A percentile compares a stretch with the other conserved stretches of the same genome.
Evolutionary conservation across 2,329 filamentous ascomycete genomes (phyloP).

Genomic region (Onygenales sp.): DNA sequence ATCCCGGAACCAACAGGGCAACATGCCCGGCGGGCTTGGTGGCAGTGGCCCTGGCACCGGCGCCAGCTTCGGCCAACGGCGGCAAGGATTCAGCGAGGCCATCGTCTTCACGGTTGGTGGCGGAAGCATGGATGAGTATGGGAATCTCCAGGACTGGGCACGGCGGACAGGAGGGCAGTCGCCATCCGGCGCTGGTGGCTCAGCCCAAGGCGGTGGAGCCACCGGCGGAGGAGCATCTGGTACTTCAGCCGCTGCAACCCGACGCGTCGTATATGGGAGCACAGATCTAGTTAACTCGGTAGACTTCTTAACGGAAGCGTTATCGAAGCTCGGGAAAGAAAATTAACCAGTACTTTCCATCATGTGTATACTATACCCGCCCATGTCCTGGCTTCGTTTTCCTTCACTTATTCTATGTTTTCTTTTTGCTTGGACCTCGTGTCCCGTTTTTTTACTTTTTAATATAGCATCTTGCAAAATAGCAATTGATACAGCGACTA

Average conservation of each 20-base stretch:
- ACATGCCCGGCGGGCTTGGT: constrained; percentile 35
- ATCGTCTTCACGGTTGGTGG: constrained; percentile 94
- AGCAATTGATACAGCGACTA: too few species aligned
- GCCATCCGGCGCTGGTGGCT: constrained; percentile 30
- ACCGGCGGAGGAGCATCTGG: constrained; percentile 18
- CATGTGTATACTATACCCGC: too few species aligned
- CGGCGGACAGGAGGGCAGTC: constrained; percentile 55
- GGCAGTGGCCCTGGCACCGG: constrained; percentile 54
- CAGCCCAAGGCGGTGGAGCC: constrained; percentile 27
- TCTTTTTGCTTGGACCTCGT: not conserved
- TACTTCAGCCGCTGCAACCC: constrained; percentile 47
- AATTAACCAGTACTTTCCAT: constrained; percentile 19
- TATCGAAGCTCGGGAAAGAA: constrained; percentile 49
- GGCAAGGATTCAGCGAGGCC: constrained; percentile 82
- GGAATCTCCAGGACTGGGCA: constrained; percentile 94
- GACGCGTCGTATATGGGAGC: constrained; percentile 87
- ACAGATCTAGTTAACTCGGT: constrained; percentile 62
- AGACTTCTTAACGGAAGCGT: constrained; percentile 50
- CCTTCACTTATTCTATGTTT: not conserved
- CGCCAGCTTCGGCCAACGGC: constrained; percentile 80
- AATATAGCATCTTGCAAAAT: not conserved
- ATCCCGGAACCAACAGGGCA: constrained; percentile 34
- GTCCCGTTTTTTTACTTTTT: not conserved
- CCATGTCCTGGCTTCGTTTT: not conserved
- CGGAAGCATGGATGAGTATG: constrained; percentile 98